Percentiles rank a stretch among this genome's conserved stretches.
These are phyloP conservation scores for Isochrysis galbana DNA, from an alignment of 78 protist genomes.

Conservation along the genomic window DNA sequence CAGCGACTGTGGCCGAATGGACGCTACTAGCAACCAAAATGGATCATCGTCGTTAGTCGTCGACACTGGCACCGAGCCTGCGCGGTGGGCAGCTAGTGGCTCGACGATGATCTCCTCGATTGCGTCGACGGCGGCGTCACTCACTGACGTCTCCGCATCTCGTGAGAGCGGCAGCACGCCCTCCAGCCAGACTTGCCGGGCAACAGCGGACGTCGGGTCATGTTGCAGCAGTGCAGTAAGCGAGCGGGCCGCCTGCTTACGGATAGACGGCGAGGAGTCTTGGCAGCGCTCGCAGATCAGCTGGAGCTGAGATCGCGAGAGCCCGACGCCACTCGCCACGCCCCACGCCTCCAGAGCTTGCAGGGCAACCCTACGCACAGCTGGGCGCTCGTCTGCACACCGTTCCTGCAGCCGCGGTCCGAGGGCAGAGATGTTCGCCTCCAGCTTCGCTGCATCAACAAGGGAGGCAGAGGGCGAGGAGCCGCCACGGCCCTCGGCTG, in stretches of 20 bases:
- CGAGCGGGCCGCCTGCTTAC: background rate
- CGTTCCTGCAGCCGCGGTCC: background rate
- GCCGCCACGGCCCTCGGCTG: too few species aligned
- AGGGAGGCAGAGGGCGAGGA: slow-evolving; percentile 15
- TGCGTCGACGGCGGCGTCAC: background rate
- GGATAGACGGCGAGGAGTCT: background rate
- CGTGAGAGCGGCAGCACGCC: background rate
- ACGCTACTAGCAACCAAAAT: too few species aligned
- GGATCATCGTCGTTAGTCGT: too few species aligned
- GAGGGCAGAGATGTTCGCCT: background rate
- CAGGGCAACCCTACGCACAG: background rate
- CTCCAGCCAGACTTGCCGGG: background rate
- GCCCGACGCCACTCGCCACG: background rate
- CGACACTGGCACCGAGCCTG: too few species aligned
- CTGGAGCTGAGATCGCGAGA: background rate
- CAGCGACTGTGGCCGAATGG: too few species aligned
- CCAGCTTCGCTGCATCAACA: background rate
- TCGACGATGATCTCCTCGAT: too few species aligned
- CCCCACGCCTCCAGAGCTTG: background rate
- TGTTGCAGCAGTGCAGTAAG: background rate
- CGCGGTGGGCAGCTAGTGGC: too few species aligned
- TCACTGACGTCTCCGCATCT: background rate
- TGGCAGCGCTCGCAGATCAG: background rate
- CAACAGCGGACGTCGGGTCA: background rate
- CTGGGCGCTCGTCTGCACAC: background rate